Percentiles rank a stretch among this genome's conserved stretches.
Evolutionary conservation across 495 filamentous ascomycete genomes (phyloP).

Genomic region (Aspergillus egyptiacus): DNA sequence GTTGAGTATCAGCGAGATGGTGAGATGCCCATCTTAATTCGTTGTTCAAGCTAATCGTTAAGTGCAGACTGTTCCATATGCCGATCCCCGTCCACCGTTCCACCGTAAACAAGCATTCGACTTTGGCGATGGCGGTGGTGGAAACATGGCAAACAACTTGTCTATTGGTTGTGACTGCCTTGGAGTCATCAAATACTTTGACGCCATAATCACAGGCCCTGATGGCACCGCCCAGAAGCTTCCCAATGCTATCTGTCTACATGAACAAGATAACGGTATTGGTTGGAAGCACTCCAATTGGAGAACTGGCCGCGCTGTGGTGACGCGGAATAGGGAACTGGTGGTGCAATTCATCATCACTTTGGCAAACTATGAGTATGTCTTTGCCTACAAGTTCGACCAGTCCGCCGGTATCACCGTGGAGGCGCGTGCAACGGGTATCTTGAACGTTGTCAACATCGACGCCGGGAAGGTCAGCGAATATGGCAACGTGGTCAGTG

Average conservation of each 20-base stretch:
- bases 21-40: slow-evolving; percentile 11
- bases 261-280: slow-evolving; percentile 67
- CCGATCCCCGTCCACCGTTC: slow-evolving; percentile 61
- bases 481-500: slow-evolving; percentile 83
- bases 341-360: slow-evolving; percentile 76
- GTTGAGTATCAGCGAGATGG: slow-evolving; percentile 68
- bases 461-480: slow-evolving; percentile 51
- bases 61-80: slow-evolving; percentile 54
- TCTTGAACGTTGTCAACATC: slow-evolving; percentile 83
- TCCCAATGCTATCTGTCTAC: slow-evolving; percentile 62
- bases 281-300: slow-evolving; percentile 71
- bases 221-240: slow-evolving; percentile 49
- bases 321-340: slow-evolving; percentile 55
- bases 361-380: slow-evolving; percentile 79
- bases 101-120: slow-evolving; percentile 70
- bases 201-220: slow-evolving; percentile 49
- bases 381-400: slow-evolving; percentile 84
- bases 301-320: slow-evolving; percentile 58
- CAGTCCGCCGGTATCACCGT: slow-evolving; percentile 76
- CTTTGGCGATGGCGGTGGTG: slow-evolving; percentile 64
- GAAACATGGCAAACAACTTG: slow-evolving; percentile 64
- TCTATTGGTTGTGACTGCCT: slow-evolving; percentile 66
- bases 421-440: slow-evolving; percentile 82
- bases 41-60: neutral
- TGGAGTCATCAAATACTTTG: slow-evolving; percentile 63